Percentiles rank a stretch among this genome's conserved stretches.
phyloP scores from a whole-genome alignment of 495 filamentous ascomycete species.

The Elasticomyces elasticus region DNA sequence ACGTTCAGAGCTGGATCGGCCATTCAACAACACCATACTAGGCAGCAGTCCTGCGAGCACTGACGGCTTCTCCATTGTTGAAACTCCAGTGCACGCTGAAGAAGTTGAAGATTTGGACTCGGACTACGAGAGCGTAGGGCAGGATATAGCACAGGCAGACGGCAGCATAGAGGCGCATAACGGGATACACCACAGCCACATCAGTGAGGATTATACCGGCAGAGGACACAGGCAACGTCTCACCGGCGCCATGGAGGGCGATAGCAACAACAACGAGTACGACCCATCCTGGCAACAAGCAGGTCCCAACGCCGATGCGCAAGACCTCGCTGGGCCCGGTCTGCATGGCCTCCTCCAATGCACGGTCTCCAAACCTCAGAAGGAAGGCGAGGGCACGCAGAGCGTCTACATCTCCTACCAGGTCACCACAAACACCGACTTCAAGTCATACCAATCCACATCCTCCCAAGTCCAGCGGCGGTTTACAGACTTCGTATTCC shows the following conservation, averaged over 20 bases:
- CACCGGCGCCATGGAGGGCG: constrained; percentile 11
- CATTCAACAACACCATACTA: not conserved
- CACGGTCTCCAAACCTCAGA: constrained; percentile 67
- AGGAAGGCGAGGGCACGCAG: constrained; percentile 95
- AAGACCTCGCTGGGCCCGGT: constrained; percentile 21
- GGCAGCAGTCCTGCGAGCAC: not conserved
- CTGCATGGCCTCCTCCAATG: constrained; percentile 67
- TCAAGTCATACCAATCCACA: constrained; percentile 76
- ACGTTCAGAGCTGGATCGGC: too few relatives aligned
- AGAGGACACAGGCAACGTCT: not conserved
- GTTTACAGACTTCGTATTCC: constrained; percentile 95
- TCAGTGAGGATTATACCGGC: not conserved
- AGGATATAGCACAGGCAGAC: not conserved
- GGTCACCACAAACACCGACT: constrained; percentile 85
- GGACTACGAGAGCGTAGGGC: not conserved
- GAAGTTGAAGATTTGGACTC: not conserved
- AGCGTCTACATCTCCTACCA: constrained; percentile 93
- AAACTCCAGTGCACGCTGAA: not conserved
- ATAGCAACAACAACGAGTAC: constrained; percentile 17
- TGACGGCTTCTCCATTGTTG: not conserved
- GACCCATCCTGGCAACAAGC: constrained; percentile 21
- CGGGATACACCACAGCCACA: not conserved
- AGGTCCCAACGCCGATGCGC: constrained; percentile 19
- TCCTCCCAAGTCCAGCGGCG: constrained; percentile 69
- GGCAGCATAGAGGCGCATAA: not conserved